Percentiles rank a stretch among this genome's conserved stretches.
phyloP scores from a whole-genome alignment of 1,139 yeast species.

The Diutina mesorugosa region DNA sequence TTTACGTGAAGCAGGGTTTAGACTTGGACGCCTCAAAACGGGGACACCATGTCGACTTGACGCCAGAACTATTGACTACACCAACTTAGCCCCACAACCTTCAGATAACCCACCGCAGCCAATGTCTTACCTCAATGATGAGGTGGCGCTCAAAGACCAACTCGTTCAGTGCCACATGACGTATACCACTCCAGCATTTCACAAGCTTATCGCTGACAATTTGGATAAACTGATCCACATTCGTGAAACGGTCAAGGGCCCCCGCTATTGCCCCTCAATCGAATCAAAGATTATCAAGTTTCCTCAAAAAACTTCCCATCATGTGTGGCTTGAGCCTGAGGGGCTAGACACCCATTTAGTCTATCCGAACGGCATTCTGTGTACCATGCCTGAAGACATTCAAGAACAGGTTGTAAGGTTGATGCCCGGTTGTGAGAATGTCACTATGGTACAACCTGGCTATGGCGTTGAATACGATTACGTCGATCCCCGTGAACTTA shows the following conservation, averaged over 20 bases:
- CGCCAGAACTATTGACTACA: slow-evolving; percentile 56
- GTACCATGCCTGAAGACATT: slow-evolving; percentile 92
- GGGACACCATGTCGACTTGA: slow-evolving; percentile 94
- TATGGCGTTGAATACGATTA: slow-evolving; percentile 98
- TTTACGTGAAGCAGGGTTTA: slow-evolving; percentile 62
- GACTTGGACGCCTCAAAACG: slow-evolving; percentile 82
- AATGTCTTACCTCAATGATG: slow-evolving; percentile 75
- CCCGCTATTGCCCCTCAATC: slow-evolving; percentile 93
- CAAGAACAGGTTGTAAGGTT: slow-evolving; percentile 62
- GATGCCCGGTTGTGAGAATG: slow-evolving; percentile 86
- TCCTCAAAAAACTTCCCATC: slow-evolving; percentile 61
- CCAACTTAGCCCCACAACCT: slow-evolving; percentile 44
- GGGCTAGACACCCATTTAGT: slow-evolving; percentile 76
- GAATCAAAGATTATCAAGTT: slow-evolving; percentile 83
- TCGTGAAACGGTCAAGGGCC: slow-evolving; percentile 89
- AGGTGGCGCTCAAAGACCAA: slow-evolving; percentile 41
- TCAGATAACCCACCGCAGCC: slow-evolving; percentile 80
- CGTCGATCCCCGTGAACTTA: slow-evolving; percentile 83
- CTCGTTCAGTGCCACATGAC: slow-evolving; percentile 72
- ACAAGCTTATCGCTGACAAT: slow-evolving; percentile 53
- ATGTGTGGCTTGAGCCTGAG: slow-evolving; percentile 94
- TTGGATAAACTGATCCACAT: slow-evolving; percentile 81
- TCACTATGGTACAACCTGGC: slow-evolving; percentile 82
- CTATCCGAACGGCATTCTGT: slow-evolving; percentile 93
- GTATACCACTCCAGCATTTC: slow-evolving; percentile 63